Evolutionary conservation across 2,329 filamentous ascomycete species (phyloP).

Genomic region (Sporothrix luriei): DNA sequence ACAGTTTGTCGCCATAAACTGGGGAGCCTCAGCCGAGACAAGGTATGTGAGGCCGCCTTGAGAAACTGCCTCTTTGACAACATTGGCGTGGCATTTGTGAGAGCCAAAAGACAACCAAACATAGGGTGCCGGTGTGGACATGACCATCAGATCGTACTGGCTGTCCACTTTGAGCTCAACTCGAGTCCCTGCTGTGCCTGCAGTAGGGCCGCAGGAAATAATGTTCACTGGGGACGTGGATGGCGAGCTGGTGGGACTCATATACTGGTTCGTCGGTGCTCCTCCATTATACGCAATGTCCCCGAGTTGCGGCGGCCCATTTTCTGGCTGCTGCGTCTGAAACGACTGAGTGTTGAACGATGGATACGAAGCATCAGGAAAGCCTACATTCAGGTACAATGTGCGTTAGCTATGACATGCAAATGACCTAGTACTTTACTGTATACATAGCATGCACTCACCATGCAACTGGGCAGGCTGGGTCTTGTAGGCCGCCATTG

Average conservation of each 20-base stretch:
- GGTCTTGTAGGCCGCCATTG: constrained; percentile 84
- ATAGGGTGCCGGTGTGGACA: constrained; percentile 57
- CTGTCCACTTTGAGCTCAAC: constrained; percentile 74
- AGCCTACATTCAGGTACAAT: constrained; percentile 37
- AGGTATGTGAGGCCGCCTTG: constrained; percentile 64
- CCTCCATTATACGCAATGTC: constrained; percentile 62
- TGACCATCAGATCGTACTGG: constrained; percentile 68
- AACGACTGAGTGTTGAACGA: constrained; percentile 55
- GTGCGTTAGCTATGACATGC: neutral
- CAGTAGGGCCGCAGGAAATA: constrained; percentile 68
- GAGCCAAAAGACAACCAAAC: constrained; percentile 77
- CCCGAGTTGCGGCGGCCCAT: constrained; percentile 56
- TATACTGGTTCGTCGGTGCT: constrained; percentile 66
- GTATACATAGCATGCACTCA: constrained; percentile 53
- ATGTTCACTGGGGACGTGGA: constrained; percentile 49
- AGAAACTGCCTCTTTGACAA: constrained; percentile 57
- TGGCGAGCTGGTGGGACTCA: constrained; percentile 43
- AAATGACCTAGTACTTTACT: no score
- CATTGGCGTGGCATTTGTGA: constrained; percentile 68
- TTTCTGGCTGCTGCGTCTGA: constrained; percentile 53
- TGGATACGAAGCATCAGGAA: constrained; percentile 55
- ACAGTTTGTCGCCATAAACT: constrained; percentile 55
- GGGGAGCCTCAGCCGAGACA: constrained; percentile 72
- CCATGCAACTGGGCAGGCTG: constrained; percentile 78
- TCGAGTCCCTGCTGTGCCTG: constrained; percentile 69